These are phyloP conservation scores for Thraustochytrium sp. DNA, from an alignment of 352 stramenopile species.

Conservation along the genomic window DNA sequence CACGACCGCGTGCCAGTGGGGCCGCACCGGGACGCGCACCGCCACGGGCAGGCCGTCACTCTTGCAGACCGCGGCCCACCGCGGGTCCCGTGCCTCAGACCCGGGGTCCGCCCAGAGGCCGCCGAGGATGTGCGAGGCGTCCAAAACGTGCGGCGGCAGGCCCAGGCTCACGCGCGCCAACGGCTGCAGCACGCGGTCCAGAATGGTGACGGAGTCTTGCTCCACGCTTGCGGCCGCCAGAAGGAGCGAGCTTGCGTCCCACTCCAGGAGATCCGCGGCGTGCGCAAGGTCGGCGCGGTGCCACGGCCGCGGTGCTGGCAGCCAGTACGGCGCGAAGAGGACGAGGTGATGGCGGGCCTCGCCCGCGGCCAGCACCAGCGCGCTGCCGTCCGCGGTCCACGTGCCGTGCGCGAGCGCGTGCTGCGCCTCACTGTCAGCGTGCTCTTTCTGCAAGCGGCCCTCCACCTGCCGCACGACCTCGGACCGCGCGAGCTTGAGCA, in stretches of 20 bases:
- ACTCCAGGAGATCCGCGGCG: background rate
- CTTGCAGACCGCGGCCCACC: too few relatives aligned
- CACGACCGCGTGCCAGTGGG: background rate
- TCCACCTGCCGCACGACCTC: slow-evolving; percentile 38
- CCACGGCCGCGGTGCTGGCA: background rate
- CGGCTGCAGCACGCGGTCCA: slow-evolving; percentile 15
- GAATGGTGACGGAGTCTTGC: background rate
- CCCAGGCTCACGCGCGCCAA: background rate
- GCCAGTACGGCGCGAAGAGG: background rate
- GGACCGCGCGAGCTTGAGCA: background rate
- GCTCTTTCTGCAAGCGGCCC: background rate
- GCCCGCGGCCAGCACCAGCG: background rate
- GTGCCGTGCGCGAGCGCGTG: background rate
- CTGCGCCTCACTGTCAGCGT: too few relatives aligned
- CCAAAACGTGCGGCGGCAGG: background rate
- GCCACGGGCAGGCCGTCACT: background rate
- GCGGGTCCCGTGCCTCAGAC: too few relatives aligned
- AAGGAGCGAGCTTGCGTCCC: background rate
- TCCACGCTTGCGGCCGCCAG: background rate
- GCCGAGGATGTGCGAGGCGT: background rate
- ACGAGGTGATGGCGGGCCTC: background rate
- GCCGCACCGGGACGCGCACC: background rate
- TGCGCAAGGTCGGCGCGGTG: background rate
- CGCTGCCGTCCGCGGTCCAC: background rate
- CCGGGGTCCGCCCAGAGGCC: background rate